Base-by-base conservation (phyloP, 2,329 filamentous ascomycete species). In the Xylariaceae sp. region DNA sequence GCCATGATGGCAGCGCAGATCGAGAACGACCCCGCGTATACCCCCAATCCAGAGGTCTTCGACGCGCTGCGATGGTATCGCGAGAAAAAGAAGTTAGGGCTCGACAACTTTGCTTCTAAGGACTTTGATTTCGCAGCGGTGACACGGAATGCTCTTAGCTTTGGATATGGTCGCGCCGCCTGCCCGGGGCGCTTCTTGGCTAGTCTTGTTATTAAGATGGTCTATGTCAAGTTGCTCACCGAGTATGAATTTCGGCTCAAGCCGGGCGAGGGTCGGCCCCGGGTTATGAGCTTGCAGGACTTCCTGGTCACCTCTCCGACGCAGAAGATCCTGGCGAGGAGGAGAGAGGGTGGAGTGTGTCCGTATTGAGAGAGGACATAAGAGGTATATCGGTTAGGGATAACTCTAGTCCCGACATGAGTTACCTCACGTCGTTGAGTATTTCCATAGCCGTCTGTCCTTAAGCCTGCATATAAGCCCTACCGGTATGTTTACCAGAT, bases 141-240 rank as follows among this genome's bases (percentile, higher is more conserved):
- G 1, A 66, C 62, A 19, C 43, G 53, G 5, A 62, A 67, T 3
- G 62, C 67, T 21, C 62, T 70, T 6, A 63, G 57, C 7, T 74
- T 73, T 49, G 72, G 72, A 0, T 67, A 71, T 47, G 71, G 72
- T 7, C 42, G 62, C 26, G 64, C 69, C 40, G 63, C 68, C 0
- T 71, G 70, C 49, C 68, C 70, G 6, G 69, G 70, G 0, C 60
- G 69, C 0, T 70, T 68, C 56, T 68, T 69, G 44, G 68, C 68
- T 0, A 55, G 57, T 18, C 55, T 62, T 7, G 56, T 63, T 30
- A 62, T 70, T 41, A 71, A 70, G 56, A 64, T 68, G 37, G 49
- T 68, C 6, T 30, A 70, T 36, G 60, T 58, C 6, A 56, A 62
- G 54, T 16, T 68, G 36, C 55, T 69, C 3, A 47, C 58, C 12